Percentiles rank a stretch among this genome's conserved stretches.
Conservation (phyloP, 129 eudicot genomes). For the Apium graveolens region DNA sequence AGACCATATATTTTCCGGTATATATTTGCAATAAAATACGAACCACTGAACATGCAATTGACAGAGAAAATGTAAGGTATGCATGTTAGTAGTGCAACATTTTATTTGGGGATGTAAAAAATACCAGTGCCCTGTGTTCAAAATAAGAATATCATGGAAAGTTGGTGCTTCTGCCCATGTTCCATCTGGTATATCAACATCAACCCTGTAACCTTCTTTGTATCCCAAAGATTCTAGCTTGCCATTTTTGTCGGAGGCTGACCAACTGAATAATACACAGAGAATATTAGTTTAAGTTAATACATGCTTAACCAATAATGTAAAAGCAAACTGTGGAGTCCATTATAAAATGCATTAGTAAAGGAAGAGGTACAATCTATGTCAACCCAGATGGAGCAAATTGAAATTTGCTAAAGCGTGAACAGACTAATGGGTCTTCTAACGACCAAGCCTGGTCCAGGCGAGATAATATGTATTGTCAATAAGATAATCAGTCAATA, state of each 20-base stretch:
- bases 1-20: not conserved
- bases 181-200: slow-evolving; percentile 88
- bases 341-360: not conserved
- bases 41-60: not conserved
- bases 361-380: not conserved
- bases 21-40: not conserved
- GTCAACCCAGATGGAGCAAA: not conserved
- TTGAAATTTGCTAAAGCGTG: not conserved
- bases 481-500: not conserved
- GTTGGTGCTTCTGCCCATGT: slow-evolving; percentile 81
- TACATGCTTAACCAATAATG: not conserved
- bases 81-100: not conserved
- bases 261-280: slow-evolving; percentile 50
- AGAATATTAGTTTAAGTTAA: not conserved
- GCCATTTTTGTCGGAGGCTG: slow-evolving; percentile 57
- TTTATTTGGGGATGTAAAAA: slow-evolving; percentile 2
- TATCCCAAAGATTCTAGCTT: slow-evolving; percentile 84
- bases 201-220: slow-evolving; percentile 90
- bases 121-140: slow-evolving; percentile 98
- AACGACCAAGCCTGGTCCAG: not conserved
- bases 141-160: slow-evolving; percentile 79
- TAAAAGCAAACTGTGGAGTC: not conserved
- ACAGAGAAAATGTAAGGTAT: not conserved
- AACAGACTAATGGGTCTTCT: not conserved
- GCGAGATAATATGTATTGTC: not conserved